phyloP scores from a whole-genome alignment of 352 stramenopile genomes.

The Phytopythium oedochilum region DNA sequence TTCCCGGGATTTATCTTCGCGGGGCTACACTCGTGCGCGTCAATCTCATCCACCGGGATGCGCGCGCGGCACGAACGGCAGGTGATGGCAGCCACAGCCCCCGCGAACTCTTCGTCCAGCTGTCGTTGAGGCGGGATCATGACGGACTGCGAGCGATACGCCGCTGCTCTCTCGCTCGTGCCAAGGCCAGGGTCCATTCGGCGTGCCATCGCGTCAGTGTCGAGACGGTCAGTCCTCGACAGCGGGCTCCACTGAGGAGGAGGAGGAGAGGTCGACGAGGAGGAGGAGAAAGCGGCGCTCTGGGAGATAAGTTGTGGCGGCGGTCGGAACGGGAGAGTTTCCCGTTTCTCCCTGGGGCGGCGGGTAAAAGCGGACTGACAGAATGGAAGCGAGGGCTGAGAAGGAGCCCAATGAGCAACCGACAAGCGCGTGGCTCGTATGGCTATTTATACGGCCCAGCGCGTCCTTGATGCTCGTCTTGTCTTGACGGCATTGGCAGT shows the following conservation, averaged over 20 bases:
- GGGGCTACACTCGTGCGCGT: slow-evolving; percentile 50
- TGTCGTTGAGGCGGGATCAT: neutral
- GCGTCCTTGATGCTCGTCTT: too few relatives aligned
- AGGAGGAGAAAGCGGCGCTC: too few relatives aligned
- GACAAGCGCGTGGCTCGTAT: too few relatives aligned
- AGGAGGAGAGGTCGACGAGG: neutral
- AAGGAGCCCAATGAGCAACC: too few relatives aligned
- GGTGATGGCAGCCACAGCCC: slow-evolving; percentile 22
- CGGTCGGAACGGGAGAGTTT: too few relatives aligned
- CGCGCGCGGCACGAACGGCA: slow-evolving; percentile 50
- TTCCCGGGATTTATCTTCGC: slow-evolving; percentile 6
- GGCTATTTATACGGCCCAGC: neutral
- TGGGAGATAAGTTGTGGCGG: too few relatives aligned
- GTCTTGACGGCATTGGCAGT: too few relatives aligned
- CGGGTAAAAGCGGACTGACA: neutral
- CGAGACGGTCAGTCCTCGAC: too few relatives aligned
- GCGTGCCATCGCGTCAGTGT: neutral
- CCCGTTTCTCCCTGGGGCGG: too few relatives aligned
- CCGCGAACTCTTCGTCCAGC: neutral
- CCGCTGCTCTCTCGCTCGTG: slow-evolving; percentile 28
- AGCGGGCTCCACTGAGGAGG: neutral
- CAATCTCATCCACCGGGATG: slow-evolving; percentile 53
- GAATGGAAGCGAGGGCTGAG: too few relatives aligned
- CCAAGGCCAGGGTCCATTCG: slow-evolving; percentile 50
- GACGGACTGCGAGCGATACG: slow-evolving; percentile 1